A percentile compares a stretch with the other conserved stretches of the same genome.
Conservation (phyloP, 1,284 basidiomycete genomes). For the Irpex sp. region DNA sequence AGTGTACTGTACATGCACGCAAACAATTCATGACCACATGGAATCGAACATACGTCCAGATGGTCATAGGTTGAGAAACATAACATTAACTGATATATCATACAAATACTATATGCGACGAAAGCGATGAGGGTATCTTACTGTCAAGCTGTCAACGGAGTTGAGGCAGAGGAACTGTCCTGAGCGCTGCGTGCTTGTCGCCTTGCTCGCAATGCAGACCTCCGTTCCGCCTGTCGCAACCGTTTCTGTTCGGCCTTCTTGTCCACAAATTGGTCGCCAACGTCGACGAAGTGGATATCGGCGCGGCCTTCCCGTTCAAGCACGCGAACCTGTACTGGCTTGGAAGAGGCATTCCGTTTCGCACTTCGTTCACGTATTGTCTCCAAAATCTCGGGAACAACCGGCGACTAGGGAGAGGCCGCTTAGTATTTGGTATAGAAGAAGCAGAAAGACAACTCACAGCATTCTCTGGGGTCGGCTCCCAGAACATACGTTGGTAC, state of each 20-base stretch:
- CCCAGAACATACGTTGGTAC: conserved; percentile 71
- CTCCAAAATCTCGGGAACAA: conserved; percentile 48
- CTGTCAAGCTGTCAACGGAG: background rate
- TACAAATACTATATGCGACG: background rate
- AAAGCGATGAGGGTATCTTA: background rate
- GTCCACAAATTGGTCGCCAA: conserved; percentile 63
- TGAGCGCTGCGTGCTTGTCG: conserved; percentile 7
- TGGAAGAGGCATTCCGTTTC: conserved; percentile 26
- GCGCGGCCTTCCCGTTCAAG: conserved; percentile 38
- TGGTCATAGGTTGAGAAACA: background rate
- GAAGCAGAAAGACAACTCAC: conserved; percentile 33
- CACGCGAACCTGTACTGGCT: background rate
- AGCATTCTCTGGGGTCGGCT: conserved; percentile 58
- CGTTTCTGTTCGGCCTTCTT: conserved; percentile 45
- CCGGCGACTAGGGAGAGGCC: conserved; percentile 41
- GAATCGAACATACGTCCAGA: background rate
- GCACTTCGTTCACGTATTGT: conserved; percentile 23
- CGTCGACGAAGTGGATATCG: conserved; percentile 57
- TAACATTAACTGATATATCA: background rate
- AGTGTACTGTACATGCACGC: too few species aligned
- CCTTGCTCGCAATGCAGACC: conserved; percentile 28
- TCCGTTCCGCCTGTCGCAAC: conserved; percentile 40
- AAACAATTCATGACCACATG: too few species aligned
- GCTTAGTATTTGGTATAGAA: background rate
- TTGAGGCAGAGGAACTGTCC: background rate